Conservation (phyloP, 257 asterid species). For the Ilex asprella region DNA sequence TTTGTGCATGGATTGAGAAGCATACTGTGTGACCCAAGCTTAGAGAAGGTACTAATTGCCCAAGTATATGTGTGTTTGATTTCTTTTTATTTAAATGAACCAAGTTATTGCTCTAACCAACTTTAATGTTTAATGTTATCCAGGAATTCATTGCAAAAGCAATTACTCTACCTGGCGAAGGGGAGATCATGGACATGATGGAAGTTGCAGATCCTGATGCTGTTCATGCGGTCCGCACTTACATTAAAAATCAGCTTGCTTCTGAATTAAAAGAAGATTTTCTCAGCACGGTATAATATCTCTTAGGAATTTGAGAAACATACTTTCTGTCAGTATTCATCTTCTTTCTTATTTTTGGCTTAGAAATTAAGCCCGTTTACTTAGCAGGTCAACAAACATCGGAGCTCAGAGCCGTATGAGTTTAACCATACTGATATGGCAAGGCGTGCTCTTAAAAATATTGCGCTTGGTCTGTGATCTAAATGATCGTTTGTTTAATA, state of each 20-base stretch:
- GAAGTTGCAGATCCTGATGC: conserved; percentile 90
- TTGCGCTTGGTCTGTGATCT: conserved; percentile 52
- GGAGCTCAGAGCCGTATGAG: conserved; percentile 53
- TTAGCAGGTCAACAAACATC: conserved; percentile 44
- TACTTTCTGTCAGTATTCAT: too few relatives aligned
- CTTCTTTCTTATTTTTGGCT: neutral
- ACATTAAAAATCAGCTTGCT: conserved; percentile 70
- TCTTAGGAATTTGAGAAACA: neutral
- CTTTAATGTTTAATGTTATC: conserved; percentile 5
- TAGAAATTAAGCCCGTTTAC: neutral
- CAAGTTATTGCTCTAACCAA: conserved; percentile 1
- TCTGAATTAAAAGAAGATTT: conserved; percentile 55
- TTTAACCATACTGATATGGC: conserved; percentile 68
- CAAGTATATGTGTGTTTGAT: too few relatives aligned
- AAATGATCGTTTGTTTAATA: too few relatives aligned
- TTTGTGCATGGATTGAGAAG: conserved; percentile 62
- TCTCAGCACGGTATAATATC: conserved; percentile 39
- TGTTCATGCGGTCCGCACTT: conserved; percentile 66
- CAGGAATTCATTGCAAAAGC: conserved; percentile 89
- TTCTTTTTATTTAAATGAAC: too few relatives aligned
- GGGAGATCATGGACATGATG: conserved; percentile 88
- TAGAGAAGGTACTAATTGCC: conserved; percentile 53
- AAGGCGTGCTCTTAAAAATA: conserved; percentile 69
- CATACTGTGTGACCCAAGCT: conserved; percentile 47
- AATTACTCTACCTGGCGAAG: conserved; percentile 66